Conservation (phyloP, 176 grass and related monocot genomes). For the Triticum dicoccoides region DNA sequence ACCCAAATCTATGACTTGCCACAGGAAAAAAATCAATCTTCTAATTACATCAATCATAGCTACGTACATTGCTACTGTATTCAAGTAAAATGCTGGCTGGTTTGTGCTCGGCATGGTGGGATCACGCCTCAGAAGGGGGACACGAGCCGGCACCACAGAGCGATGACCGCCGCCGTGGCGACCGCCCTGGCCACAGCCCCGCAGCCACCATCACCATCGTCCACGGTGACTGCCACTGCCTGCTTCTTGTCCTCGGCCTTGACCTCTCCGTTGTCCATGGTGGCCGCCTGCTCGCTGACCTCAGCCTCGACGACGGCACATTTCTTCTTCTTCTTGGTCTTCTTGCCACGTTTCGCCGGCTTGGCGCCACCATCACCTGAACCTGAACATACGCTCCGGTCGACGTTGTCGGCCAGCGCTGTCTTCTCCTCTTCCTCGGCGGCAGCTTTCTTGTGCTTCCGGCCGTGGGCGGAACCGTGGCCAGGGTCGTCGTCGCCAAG, state of each 20-base stretch:
- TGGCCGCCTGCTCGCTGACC: too few relatives aligned
- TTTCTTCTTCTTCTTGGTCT: background rate
- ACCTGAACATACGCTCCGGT: background rate
- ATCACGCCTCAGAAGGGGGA: background rate
- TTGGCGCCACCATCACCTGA: background rate
- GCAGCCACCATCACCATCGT: too few relatives aligned
- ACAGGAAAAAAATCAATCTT: too few relatives aligned
- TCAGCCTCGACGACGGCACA: too few relatives aligned
- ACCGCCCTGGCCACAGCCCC: background rate
- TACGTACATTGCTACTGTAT: too few relatives aligned
- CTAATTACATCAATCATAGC: too few relatives aligned
- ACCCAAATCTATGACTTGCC: too few relatives aligned
- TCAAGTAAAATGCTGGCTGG: too few relatives aligned
- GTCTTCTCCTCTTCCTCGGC: background rate
- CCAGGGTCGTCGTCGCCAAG: slow-evolving; percentile 1
- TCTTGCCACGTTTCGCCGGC: background rate
- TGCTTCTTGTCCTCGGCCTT: too few relatives aligned
- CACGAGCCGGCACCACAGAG: background rate
- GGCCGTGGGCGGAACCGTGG: background rate
- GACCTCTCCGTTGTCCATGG: too few relatives aligned
- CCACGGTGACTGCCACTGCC: too few relatives aligned
- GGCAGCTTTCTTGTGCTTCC: background rate
- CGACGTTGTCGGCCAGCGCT: background rate
- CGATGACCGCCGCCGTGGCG: background rate
- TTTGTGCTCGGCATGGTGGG: background rate